Percentiles rank a stretch among this genome's conserved stretches.
Evolutionary conservation across 345 rosid genomes (phyloP).

Genomic region (Hypericum androsaemum): DNA sequence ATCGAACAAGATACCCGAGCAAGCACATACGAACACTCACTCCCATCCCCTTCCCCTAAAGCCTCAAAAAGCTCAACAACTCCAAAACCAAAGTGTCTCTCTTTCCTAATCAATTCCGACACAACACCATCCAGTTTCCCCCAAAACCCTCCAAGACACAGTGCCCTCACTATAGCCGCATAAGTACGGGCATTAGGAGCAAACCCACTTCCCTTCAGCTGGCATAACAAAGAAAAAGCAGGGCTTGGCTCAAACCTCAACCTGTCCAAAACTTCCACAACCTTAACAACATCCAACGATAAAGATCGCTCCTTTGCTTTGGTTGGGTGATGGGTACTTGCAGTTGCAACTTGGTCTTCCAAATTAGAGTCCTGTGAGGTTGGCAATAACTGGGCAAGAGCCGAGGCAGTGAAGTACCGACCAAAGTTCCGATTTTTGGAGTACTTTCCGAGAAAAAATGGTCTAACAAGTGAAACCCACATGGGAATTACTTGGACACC

Average conservation of each 20-base stretch:
- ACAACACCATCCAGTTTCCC: slow-evolving; percentile 36
- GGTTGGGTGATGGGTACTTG: not conserved
- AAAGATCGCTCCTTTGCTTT: not conserved
- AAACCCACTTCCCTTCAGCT: slow-evolving; percentile 29
- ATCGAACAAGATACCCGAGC: slow-evolving; percentile 29
- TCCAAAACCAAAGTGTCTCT: slow-evolving; percentile 21
- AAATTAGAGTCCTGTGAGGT: not conserved
- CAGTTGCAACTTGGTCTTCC: not conserved
- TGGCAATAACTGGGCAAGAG: not conserved
- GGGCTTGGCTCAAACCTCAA: slow-evolving; percentile 33
- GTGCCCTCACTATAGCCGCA: slow-evolving; percentile 31
- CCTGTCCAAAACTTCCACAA: slow-evolving; percentile 24
- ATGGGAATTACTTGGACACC: not conserved
- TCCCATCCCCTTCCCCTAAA: slow-evolving; percentile 20
- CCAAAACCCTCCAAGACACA: slow-evolving; percentile 32
- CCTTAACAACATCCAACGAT: slow-evolving; percentile 22
- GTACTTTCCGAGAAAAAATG: not conserved
- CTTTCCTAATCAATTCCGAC: slow-evolving; percentile 30
- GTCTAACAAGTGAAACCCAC: not conserved
- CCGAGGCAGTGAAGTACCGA: not conserved
- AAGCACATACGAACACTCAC: slow-evolving; percentile 16
- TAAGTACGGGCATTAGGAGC: slow-evolving; percentile 34
- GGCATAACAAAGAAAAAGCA: slow-evolving; percentile 36
- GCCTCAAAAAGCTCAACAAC: slow-evolving; percentile 34
- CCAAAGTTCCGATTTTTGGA: not conserved